Evolutionary conservation across 768 basidiomycete species (phyloP).

Genomic region (Lentinula boryana): DNA sequence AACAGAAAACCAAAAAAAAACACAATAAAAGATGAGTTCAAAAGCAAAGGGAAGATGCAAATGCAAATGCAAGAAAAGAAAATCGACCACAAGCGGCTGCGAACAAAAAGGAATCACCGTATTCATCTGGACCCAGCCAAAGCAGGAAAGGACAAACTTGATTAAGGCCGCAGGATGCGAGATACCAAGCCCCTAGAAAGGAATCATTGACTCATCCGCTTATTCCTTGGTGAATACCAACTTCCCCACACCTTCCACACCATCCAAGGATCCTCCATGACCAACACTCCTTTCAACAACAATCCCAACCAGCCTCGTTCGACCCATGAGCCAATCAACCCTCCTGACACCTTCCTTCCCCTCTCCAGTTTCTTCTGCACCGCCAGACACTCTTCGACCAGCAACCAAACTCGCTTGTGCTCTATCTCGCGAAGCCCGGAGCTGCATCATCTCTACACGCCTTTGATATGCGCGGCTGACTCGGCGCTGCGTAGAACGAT

Average conservation of each 20-base stretch:
- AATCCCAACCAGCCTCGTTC: conserved; percentile 2
- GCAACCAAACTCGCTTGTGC: neutral
- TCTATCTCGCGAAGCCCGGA: neutral
- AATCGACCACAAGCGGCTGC: neutral
- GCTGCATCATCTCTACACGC: neutral
- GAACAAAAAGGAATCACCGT: neutral
- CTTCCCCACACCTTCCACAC: neutral
- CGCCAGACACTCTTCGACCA: neutral
- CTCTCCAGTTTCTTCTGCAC: neutral
- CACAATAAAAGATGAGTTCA: no score
- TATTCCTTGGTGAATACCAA: neutral
- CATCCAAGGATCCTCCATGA: neutral
- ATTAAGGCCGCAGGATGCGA: neutral
- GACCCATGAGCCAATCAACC: conserved; percentile 3
- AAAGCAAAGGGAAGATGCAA: neutral
- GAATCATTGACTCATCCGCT: neutral
- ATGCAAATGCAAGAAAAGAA: neutral
- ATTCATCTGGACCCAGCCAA: neutral
- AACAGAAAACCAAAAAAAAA: neutral
- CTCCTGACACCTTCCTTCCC: neutral
- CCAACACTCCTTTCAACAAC: neutral
- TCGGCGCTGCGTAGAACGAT: neutral
- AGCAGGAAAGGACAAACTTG: no score
- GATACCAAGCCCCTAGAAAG: neutral
- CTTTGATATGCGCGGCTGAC: neutral